Evolutionary conservation across 2,329 filamentous ascomycete species (phyloP).

Genomic region (Venturia pyrina): DNA sequence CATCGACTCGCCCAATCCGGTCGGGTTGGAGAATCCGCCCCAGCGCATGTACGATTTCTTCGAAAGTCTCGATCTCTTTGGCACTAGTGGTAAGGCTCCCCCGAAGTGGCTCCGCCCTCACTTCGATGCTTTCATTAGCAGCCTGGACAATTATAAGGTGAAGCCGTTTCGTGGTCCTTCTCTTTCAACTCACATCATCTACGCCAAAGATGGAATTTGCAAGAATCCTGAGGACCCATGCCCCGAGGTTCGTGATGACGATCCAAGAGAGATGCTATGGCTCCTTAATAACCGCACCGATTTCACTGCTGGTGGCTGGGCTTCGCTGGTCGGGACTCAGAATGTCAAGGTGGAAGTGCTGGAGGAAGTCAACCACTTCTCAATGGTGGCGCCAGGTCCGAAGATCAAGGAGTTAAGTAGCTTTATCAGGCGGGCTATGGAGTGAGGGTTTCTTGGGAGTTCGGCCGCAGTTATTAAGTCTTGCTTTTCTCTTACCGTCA

Average conservation of each 20-base stretch:
- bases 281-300: slow-evolving; percentile 38
- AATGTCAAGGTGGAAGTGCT: slow-evolving; percentile 25
- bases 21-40: slow-evolving; percentile 53
- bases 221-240: slow-evolving; percentile 21
- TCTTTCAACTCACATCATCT: slow-evolving; percentile 36
- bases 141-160: slow-evolving; percentile 34
- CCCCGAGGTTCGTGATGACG: slow-evolving; percentile 29
- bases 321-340: slow-evolving; percentile 31
- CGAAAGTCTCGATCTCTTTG: slow-evolving; percentile 37
- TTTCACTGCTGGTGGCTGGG: slow-evolving; percentile 39
- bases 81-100: slow-evolving; percentile 21
- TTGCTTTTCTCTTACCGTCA: background rate
- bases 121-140: slow-evolving; percentile 40
- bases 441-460: background rate
- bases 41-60: slow-evolving; percentile 40
- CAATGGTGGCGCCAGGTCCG: slow-evolving; percentile 23
- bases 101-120: slow-evolving; percentile 42
- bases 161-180: slow-evolving; percentile 20
- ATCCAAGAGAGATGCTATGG: slow-evolving; percentile 40
- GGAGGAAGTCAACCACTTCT: slow-evolving; percentile 29
- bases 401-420: background rate
- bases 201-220: slow-evolving; percentile 40
- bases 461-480: background rate
- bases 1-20: slow-evolving; percentile 22
- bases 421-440: background rate